A percentile compares a stretch with the other conserved stretches of the same genome.
Evolutionary conservation across 805 yeast genomes (phyloP).

Genomic region (Yamadazyma phyllophila): DNA sequence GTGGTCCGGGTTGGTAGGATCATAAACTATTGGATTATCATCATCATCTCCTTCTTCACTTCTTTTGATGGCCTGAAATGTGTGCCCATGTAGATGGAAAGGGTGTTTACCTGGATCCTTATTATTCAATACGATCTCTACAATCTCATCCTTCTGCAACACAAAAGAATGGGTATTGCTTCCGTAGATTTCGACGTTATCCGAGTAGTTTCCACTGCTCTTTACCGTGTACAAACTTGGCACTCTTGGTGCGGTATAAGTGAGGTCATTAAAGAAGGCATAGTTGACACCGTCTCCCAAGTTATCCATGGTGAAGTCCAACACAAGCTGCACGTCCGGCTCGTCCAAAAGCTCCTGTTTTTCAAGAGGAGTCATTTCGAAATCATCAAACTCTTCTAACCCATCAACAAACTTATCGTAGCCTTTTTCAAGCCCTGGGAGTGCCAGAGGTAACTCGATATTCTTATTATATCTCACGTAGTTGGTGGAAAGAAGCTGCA

Average conservation of each 20-base stretch:
- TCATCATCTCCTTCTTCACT: conserved; percentile 57
- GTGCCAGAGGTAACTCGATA: conserved; percentile 40
- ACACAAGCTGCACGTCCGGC: conserved; percentile 65
- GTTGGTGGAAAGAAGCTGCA: conserved; percentile 71
- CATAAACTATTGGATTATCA: conserved; percentile 51
- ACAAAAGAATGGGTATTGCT: conserved; percentile 75
- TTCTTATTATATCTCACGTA: conserved; percentile 56
- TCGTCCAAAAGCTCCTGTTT: conserved; percentile 52
- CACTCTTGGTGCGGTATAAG: conserved; percentile 77
- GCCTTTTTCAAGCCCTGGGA: conserved; percentile 9
- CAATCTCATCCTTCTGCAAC: conserved; percentile 60
- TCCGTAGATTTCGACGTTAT: conserved; percentile 64
- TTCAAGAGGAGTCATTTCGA: conserved; percentile 28
- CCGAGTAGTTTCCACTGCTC: conserved; percentile 61
- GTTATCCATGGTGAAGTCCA: conserved; percentile 82
- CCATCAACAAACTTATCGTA: conserved; percentile 35
- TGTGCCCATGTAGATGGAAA: conserved; percentile 95
- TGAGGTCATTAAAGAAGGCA: conserved; percentile 91
- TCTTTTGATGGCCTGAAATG: conserved; percentile 78
- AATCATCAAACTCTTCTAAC: conserved; percentile 49
- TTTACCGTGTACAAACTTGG: conserved; percentile 82
- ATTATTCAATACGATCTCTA: conserved; percentile 84
- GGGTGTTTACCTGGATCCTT: conserved; percentile 93
- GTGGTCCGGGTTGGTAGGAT: conserved; percentile 24
- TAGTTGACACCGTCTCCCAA: conserved; percentile 85